Evolutionary conservation across 352 stramenopile species (phyloP).

Genomic region (Blastocystis sp.): DNA sequence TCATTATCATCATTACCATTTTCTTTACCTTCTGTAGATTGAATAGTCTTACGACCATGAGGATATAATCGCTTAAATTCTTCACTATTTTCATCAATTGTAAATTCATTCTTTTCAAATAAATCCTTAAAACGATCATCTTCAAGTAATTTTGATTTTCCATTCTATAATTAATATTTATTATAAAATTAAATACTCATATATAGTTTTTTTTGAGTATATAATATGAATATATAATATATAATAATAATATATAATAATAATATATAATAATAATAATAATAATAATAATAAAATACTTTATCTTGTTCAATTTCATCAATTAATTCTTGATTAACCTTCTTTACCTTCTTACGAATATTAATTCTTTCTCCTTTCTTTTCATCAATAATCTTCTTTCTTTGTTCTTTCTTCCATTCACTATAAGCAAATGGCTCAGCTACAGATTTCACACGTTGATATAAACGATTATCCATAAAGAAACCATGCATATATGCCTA

Average conservation of each 20-base stretch:
- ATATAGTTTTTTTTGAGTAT: slow-evolving; percentile 38
- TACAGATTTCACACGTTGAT: slow-evolving; percentile 80
- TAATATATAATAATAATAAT: not conserved
- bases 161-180: slow-evolving; percentile 39
- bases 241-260: slow-evolving; percentile 27
- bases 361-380: slow-evolving; percentile 49
- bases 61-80: slow-evolving; percentile 79
- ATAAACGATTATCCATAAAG: slow-evolving; percentile 94
- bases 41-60: slow-evolving; percentile 16
- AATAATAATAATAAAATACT: too few species aligned
- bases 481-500: slow-evolving; percentile 99
- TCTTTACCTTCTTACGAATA: slow-evolving; percentile 49
- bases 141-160: slow-evolving; percentile 58
- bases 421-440: slow-evolving; percentile 90
- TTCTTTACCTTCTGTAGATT: slow-evolving; percentile 19
- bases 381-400: slow-evolving; percentile 63
- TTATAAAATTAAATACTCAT: slow-evolving; percentile 41
- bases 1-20: slow-evolving; percentile 6
- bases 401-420: slow-evolving; percentile 79
- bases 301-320: slow-evolving; percentile 52
- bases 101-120: slow-evolving; percentile 85
- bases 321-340: slow-evolving; percentile 65
- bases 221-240: slow-evolving; percentile 55
- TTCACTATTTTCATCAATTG: slow-evolving; percentile 83
- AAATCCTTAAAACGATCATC: slow-evolving; percentile 87